phyloP scores from a whole-genome alignment of 2,329 filamentous ascomycete species.

The Dryadomyces quercus-mongolicae region DNA sequence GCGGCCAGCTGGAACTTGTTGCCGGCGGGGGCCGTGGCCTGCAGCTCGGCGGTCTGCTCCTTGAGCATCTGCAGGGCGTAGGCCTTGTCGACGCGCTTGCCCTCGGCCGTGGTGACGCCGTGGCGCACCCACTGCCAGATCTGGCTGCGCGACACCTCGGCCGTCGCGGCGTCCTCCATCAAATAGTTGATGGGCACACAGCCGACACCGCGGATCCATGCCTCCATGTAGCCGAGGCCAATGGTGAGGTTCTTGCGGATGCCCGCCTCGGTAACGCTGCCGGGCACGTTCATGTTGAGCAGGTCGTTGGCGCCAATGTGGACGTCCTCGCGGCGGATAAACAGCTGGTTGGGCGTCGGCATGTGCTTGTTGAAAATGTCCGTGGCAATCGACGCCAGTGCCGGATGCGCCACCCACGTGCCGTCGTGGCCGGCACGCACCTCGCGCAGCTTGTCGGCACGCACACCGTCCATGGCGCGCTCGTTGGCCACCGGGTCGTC shows the following conservation, averaged over 20 bases:
- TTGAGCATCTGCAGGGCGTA: constrained; percentile 79
- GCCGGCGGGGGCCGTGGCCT: constrained; percentile 64
- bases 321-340: constrained; percentile 81
- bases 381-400: constrained; percentile 73
- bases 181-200: constrained; percentile 60
- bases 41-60: constrained; percentile 70
- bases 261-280: constrained; percentile 80
- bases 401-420: constrained; percentile 96
- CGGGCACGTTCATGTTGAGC: constrained; percentile 96
- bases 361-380: constrained; percentile 98
- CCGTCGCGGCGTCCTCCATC: constrained; percentile 87
- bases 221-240: constrained; percentile 96
- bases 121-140: constrained; percentile 90
- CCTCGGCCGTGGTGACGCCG: constrained; percentile 65
- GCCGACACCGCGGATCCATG: constrained; percentile 87
- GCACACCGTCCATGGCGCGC: constrained; percentile 83
- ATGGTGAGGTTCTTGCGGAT: constrained; percentile 98
- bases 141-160: constrained; percentile 88
- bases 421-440: constrained; percentile 89
- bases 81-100: constrained; percentile 84
- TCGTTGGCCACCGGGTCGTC: constrained; percentile 85
- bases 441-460: constrained; percentile 92
- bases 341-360: constrained; percentile 96
- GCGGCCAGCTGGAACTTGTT: constrained; percentile 88
- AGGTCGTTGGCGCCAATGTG: constrained; percentile 77